phyloP scores from a whole-genome alignment of 2,329 filamentous ascomycete species.

The Neopestalotiopsis sp. region DNA sequence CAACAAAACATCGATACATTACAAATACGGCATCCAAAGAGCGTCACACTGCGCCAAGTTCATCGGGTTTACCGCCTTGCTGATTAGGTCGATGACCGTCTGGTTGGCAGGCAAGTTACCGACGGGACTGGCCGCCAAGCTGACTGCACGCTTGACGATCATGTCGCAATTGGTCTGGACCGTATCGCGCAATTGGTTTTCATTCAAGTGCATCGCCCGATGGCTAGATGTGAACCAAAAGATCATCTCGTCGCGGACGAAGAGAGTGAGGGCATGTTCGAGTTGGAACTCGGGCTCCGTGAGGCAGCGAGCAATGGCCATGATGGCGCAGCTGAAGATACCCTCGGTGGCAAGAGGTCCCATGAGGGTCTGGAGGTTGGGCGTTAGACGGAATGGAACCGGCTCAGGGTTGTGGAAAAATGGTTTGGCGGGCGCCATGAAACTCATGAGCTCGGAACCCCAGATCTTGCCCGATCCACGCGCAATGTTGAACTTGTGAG shows the following conservation, averaged over 20 bases:
- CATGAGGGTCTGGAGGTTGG: conserved; percentile 95
- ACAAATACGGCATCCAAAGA: conserved; percentile 97
- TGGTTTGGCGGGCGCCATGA: conserved; percentile 82
- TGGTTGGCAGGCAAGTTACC: conserved; percentile 93
- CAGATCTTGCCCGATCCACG: conserved; percentile 90
- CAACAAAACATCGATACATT: conserved; percentile 31
- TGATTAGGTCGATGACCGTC: conserved; percentile 93
- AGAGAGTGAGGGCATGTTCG: conserved; percentile 93
- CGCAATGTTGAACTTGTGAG: conserved; percentile 92
- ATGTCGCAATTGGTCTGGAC: conserved; percentile 88
- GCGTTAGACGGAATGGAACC: conserved; percentile 95
- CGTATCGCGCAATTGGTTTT: conserved; percentile 75
- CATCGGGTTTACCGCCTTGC: conserved; percentile 90
- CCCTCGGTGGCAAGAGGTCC: conserved; percentile 95
- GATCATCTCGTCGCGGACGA: conserved; percentile 97
- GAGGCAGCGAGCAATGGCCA: conserved; percentile 94
- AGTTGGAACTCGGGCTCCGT: conserved; percentile 89
- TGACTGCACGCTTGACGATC: conserved; percentile 89
- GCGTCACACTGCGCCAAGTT: conserved; percentile 88
- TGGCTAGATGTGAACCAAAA: conserved; percentile 91
- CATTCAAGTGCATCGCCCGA: conserved; percentile 62
- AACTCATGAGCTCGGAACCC: conserved; percentile 92
- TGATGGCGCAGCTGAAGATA: conserved; percentile 92
- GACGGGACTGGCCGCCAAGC: conserved; percentile 77
- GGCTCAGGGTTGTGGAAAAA: conserved; percentile 95